Evolutionary conservation across 1,284 basidiomycete species (phyloP), one percentile per base, ranked within the genome.

Genomic region (Ceratobasidium sp.): DNA sequence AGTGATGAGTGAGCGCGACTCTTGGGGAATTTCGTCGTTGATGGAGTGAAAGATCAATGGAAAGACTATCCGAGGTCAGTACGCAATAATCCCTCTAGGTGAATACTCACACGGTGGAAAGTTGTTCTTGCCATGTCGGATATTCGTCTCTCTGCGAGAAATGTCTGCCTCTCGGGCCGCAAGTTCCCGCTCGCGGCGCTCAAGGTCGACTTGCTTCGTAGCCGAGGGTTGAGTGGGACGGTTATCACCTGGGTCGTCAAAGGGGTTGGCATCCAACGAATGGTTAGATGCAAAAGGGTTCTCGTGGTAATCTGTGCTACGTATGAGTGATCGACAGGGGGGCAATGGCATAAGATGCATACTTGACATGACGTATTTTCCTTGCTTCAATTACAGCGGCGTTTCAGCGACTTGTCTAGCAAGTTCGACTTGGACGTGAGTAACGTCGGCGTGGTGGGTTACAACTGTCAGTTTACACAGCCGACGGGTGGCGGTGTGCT

Each of bases 41-140:
- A 98, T 96, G 70, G 93, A 91, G 79, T 98, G 96, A 81, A 90
- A 97, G 77, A 98, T 90, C 75, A 99, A 81, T 22, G 96, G 96
- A 77, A 90, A 95, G 84, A 96, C 93, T 94, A 52, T 27, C 43
- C 25, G 31, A 20, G 47, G 27, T 34, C 25, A 25, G 43, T 54
- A 68, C 1, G 73, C 73, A 71, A 69, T 53, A 68, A 49, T 32
- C 35, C 22, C 8, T 10, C 68, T 32, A 29, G 45, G 38, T 34
- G 6, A 31, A 42, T 62, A 82, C 87, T 75, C 72, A 91, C 91
- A 94, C 22, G 87, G 87, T 22, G 94, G 94, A 88, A 91, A 96
- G 79, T 96, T 96, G 78, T 91, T 95, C 73, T 88, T 86, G 43
- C 94, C 94, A 77, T 92, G 87, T 74, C 90, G 85, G 71, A 96